Conservation (phyloP, 148 eudicot genomes). For the Limonium bicolor region DNA sequence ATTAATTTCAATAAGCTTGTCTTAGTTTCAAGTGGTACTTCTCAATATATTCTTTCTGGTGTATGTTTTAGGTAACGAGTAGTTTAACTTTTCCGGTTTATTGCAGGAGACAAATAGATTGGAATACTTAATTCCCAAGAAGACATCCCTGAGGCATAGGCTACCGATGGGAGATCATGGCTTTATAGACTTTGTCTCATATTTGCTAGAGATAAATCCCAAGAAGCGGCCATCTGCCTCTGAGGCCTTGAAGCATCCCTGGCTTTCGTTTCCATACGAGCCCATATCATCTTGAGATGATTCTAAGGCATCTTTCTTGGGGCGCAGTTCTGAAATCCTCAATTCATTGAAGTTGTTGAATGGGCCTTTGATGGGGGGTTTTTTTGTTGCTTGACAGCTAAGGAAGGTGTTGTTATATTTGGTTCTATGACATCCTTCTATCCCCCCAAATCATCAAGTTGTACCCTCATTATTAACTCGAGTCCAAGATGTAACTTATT, state of each 20-base stretch:
- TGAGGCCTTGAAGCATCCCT: constrained; percentile 96
- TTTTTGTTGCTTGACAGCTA: too few species aligned
- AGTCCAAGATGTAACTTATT: too few species aligned
- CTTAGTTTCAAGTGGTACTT: too few species aligned
- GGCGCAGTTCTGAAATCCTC: too few species aligned
- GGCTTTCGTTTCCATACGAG: constrained; percentile 93
- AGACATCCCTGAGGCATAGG: constrained; percentile 86
- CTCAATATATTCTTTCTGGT: not conserved
- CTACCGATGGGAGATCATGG: constrained; percentile 99
- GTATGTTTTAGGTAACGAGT: not conserved
- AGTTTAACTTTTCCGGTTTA: constrained; percentile 4
- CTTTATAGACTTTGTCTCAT: constrained; percentile 85
- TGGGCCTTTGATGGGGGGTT: too few species aligned
- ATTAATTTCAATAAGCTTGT: too few species aligned
- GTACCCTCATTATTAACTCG: too few species aligned
- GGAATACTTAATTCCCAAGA: constrained; percentile 94
- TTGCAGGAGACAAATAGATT: constrained; percentile 86
- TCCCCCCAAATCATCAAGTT: too few species aligned
- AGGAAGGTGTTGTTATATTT: too few species aligned
- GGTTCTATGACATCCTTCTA: too few species aligned
- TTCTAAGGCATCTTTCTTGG: not conserved
- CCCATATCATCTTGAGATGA: constrained; percentile 70
- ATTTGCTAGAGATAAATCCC: constrained; percentile 83
- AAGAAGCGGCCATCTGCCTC: constrained; percentile 86
- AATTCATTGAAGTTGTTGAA: too few species aligned